phyloP scores from a whole-genome alignment of 805 yeast species.

The Nakazawaea ernobii region DNA sequence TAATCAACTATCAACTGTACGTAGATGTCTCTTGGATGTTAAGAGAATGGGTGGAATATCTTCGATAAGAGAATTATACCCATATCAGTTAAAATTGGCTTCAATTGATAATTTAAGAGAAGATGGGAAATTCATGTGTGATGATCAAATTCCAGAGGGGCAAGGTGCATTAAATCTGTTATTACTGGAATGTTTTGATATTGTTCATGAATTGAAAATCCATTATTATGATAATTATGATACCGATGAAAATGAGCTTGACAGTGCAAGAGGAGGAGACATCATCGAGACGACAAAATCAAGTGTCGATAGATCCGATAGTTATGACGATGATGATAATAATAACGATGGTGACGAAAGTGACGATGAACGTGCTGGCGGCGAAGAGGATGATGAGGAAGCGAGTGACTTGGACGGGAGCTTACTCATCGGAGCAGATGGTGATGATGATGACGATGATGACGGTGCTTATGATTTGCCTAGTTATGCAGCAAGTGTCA shows the following conservation, averaged over 20 bases:
- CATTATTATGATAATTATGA: conserved; percentile 67
- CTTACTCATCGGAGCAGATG: conserved; percentile 8
- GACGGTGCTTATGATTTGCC: conserved; percentile 23
- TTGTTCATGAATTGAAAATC: conserved; percentile 82
- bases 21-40: conserved; percentile 83
- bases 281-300: conserved; percentile 4
- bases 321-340: conserved; percentile 25
- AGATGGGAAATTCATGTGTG: conserved; percentile 90
- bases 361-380: conserved; percentile 29
- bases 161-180: conserved; percentile 93
- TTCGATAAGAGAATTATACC: conserved; percentile 84
- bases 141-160: conserved; percentile 92
- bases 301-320: conserved; percentile 18
- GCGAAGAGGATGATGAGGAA: conserved; percentile 15
- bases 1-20: conserved; percentile 87
- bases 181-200: conserved; percentile 91
- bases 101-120: conserved; percentile 78
- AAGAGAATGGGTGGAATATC: conserved; percentile 90
- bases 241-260: conserved; percentile 20
- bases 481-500: conserved; percentile 25
- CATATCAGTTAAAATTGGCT: conserved; percentile 91
- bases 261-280: conserved; percentile 11
- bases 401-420: conserved; percentile 5
- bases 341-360: conserved; percentile 27
- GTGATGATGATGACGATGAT: conserved; percentile 12